These are phyloP conservation scores for Alternaria sp. DNA, from an alignment of 2,329 filamentous ascomycete species.

Conservation along the genomic window DNA sequence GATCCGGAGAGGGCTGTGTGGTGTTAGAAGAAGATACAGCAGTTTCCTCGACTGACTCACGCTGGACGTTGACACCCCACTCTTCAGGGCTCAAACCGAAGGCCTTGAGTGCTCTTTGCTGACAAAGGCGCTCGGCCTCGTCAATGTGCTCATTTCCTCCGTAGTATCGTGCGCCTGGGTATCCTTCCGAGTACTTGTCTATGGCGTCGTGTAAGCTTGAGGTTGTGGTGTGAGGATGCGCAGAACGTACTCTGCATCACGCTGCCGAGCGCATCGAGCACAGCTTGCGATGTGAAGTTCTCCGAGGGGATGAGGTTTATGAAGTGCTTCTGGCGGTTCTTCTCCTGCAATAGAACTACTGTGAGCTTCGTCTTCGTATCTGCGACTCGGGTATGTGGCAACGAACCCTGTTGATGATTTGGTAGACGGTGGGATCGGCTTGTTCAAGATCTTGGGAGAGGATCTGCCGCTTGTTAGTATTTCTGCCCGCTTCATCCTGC, in stretches of 20 bases:
- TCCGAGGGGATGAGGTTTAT: conserved; percentile 99
- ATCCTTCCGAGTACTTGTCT: conserved; percentile 99
- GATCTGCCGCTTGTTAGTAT: conserved; percentile 61
- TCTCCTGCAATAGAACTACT: conserved; percentile 68
- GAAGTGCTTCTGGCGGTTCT: conserved; percentile 94
- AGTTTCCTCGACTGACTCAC: conserved; percentile 44
- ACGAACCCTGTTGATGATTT: conserved; percentile 86
- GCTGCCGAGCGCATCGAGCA: conserved; percentile 91
- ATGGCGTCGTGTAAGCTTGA: conserved; percentile 48
- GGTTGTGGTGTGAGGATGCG: conserved; percentile 65
- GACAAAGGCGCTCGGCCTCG: conserved; percentile 92
- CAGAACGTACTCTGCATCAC: conserved; percentile 51
- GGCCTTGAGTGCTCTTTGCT: conserved; percentile 87
- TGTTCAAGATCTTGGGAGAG: conserved; percentile 80
- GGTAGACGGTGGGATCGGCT: conserved; percentile 84
- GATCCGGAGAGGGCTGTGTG: conserved; percentile 77
- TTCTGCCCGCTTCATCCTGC: not conserved
- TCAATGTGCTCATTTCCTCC: conserved; percentile 99
- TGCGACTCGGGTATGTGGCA: conserved; percentile 13
- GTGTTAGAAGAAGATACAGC: conserved; percentile 19
- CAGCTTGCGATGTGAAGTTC: conserved; percentile 98
- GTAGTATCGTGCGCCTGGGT: conserved; percentile 97
- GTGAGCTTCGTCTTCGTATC: conserved; percentile 23
- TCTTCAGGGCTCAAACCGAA: conserved; percentile 86
- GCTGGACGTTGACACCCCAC: conserved; percentile 99